Evolutionary conservation across 2,329 filamentous ascomycete genomes (phyloP), one percentile per base, ranked within the genome.

Genomic region (Pestalotiopsis fici): DNA sequence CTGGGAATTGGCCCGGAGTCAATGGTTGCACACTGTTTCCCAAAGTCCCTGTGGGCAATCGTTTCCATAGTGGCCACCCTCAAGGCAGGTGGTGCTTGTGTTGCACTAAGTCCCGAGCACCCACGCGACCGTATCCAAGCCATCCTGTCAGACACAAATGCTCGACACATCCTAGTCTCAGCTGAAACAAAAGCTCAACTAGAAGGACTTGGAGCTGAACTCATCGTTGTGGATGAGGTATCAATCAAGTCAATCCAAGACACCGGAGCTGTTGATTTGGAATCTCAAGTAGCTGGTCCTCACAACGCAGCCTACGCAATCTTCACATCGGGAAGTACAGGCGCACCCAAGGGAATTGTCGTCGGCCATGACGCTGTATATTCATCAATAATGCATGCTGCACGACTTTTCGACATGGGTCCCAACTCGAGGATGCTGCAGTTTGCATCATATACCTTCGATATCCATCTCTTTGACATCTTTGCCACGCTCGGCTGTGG

Each of bases 401-500:
- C 31, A 5, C 60, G 37, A 12, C 35, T 47, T 12, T 27, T 63
- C 21, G 60, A 13, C 21, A 47, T 27, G 60, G 37, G 23, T 23
- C 15, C 25, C 5, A 3, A 47, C 15, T 21, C 39, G 13, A 43
- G 60, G 18, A 72, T 76, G 25, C 59, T 77, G 50, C 72, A 78
- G 64, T 78, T 77, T 57, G 70, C 71, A 28, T 74, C 78, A 0
- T 81, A 82, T 70, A 79, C 78, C 3, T 83, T 82, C 54, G 81
- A 83, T 68, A 79, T 78, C 47, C 78, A 77, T 35, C 70, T 82
- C 2, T 74, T 76, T 62, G 80, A 82, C 57, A 80, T 81, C 28
- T 78, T 81, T 50, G 78, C 76, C 1, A 79, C 79, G 3, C 73
- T 83, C 18, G 71, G 78, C 31, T 71, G 73, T 18, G 81, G 81